Percentiles rank a stretch among this genome's conserved stretches.
Conservation (phyloP, 2,329 filamentous ascomycete species). For the Alternaria longipes region DNA sequence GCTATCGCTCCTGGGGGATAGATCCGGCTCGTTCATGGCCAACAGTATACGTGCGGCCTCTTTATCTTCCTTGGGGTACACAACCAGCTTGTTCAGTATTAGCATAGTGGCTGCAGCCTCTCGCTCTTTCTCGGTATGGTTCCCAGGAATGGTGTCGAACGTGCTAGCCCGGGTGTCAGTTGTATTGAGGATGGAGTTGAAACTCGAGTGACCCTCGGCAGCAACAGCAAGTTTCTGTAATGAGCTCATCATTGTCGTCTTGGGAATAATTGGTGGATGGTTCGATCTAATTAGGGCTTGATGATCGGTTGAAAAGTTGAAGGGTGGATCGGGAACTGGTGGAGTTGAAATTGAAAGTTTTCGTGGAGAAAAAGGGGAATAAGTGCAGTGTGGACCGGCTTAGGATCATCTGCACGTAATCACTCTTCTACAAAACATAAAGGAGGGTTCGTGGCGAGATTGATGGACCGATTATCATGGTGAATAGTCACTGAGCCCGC, state of each 20-base stretch:
- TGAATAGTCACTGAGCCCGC: not conserved
- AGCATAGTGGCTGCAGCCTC: not conserved
- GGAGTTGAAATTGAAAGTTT: not conserved
- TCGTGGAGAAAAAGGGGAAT: not conserved
- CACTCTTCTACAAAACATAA: not conserved
- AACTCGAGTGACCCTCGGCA: not conserved
- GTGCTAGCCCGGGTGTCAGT: not conserved
- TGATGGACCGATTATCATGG: not conserved
- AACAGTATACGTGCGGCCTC: not conserved
- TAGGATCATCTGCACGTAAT: not conserved
- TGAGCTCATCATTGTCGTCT: not conserved
- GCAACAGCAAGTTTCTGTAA: not conserved
- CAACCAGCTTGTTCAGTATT: not conserved
- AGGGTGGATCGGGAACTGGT: not conserved
- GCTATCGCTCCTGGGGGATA: not conserved
- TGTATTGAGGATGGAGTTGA: not conserved
- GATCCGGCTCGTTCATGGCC: not conserved
- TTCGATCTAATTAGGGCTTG: not conserved
- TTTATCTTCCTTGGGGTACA: not conserved
- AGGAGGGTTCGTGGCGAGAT: accelerated
- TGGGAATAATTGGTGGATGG: not conserved
- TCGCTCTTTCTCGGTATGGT: not conserved
- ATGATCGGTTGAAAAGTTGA: no score
- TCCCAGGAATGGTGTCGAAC: not conserved
- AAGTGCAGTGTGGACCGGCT: not conserved